Evolutionary conservation across 106 monocot genomes (phyloP).

Genomic region (Ottelia alismoides): DNA sequence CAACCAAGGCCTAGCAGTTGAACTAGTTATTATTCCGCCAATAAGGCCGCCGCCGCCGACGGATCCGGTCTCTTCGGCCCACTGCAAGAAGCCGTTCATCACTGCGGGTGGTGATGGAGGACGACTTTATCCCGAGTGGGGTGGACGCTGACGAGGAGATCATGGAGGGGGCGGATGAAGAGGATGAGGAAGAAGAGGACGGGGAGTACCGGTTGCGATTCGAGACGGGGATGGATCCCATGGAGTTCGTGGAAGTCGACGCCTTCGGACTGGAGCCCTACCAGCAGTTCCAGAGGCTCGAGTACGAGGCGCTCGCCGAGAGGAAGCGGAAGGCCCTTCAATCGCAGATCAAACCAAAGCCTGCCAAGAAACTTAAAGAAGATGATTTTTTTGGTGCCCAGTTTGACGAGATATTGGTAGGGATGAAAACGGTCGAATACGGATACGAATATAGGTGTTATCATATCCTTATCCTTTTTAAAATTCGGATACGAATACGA

Average conservation of each 20-base stretch:
- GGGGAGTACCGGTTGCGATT: constrained; percentile 30
- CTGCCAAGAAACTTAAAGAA: constrained; percentile 30
- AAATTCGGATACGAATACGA: too few relatives aligned
- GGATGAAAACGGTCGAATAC: too few relatives aligned
- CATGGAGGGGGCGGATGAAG: constrained; percentile 8
- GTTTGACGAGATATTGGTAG: too few relatives aligned
- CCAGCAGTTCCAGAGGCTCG: constrained; percentile 42
- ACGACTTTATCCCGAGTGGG: too few relatives aligned
- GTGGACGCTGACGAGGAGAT: constrained; percentile 1
- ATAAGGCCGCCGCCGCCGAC: too few relatives aligned
- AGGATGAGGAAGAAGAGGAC: constrained; percentile 27
- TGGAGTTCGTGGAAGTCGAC: constrained; percentile 28
- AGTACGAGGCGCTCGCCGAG: constrained; percentile 63
- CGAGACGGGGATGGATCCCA: constrained; percentile 29
- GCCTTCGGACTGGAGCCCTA: constrained; percentile 26
- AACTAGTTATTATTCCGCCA: too few relatives aligned
- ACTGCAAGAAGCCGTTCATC: too few relatives aligned
- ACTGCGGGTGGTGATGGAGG: too few relatives aligned
- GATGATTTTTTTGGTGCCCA: constrained; percentile 65
- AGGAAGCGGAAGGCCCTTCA: constrained; percentile 47
- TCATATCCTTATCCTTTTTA: too few relatives aligned
- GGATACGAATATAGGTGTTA: too few relatives aligned
- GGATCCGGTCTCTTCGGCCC: too few relatives aligned
- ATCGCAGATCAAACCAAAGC: background rate
- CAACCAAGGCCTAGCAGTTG: too few relatives aligned